Conservation (phyloP, 495 filamentous ascomycete species). For the Trichoderma gamsii region DNA sequence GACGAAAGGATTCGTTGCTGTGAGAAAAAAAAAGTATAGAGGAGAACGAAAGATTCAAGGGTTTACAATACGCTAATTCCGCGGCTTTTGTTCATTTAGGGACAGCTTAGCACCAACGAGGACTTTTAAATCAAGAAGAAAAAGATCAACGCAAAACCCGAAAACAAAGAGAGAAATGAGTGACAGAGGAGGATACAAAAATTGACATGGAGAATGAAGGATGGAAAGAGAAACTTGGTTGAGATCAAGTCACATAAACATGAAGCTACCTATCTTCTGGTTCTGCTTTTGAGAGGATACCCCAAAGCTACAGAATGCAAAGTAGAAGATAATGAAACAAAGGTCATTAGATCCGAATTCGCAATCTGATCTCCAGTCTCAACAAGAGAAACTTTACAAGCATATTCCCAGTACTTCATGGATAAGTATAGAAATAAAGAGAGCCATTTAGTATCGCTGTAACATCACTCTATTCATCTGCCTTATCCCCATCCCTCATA, state of each 20-base stretch:
- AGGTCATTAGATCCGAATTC: background rate
- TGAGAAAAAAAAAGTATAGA: background rate
- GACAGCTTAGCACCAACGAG: background rate
- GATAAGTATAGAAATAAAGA: too few relatives aligned
- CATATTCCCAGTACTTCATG: too few relatives aligned
- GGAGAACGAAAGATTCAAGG: background rate
- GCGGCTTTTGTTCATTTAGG: background rate
- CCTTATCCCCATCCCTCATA: background rate
- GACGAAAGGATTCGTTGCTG: background rate
- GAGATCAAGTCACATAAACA: background rate
- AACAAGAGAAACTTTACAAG: background rate
- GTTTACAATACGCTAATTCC: background rate
- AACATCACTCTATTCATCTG: background rate
- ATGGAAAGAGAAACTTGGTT: background rate
- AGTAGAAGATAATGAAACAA: background rate
- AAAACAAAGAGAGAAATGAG: background rate
- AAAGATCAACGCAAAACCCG: background rate
- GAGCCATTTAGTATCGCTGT: too few relatives aligned
- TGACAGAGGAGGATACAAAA: background rate
- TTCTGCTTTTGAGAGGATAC: background rate
- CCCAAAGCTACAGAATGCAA: background rate
- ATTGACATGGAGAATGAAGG: background rate
- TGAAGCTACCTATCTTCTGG: background rate
- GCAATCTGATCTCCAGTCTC: background rate
- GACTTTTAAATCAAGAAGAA: background rate